A percentile compares a stretch with the other conserved stretches of the same genome.
Conservation (phyloP, 2,329 filamentous ascomycete genomes). For the Thielaviopsis ethacetica region DNA sequence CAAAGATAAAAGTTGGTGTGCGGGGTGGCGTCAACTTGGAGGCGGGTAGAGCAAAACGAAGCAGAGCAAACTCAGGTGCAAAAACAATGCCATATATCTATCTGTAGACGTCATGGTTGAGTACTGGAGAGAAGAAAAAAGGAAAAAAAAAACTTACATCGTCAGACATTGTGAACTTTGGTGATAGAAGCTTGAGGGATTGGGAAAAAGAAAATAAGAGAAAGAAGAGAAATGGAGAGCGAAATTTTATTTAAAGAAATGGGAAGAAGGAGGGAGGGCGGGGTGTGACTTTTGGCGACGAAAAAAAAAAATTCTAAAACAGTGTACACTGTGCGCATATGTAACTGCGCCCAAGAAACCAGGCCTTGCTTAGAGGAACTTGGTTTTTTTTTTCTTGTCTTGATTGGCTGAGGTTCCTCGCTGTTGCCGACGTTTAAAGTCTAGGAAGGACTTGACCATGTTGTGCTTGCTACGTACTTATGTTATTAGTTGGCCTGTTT, state of each 20-base stretch:
- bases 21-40: background rate
- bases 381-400: slow-evolving; percentile 2
- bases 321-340: slow-evolving; percentile 12
- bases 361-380: slow-evolving; percentile 1
- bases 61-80: background rate
- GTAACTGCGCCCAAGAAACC: slow-evolving; percentile 5
- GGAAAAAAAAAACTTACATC: slow-evolving; percentile 29
- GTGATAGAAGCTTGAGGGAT: slow-evolving; percentile 16
- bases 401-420: slow-evolving; percentile 6
- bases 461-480: background rate
- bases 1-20: background rate
- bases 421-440: background rate
- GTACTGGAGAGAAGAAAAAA: background rate
- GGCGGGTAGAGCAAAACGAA: background rate
- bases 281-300: slow-evolving; percentile 10
- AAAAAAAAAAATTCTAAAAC: slow-evolving; percentile 9
- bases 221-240: slow-evolving; percentile 13
- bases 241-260: slow-evolving; percentile 15
- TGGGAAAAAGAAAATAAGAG: slow-evolving; percentile 16
- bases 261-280: slow-evolving; percentile 16
- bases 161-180: slow-evolving; percentile 40
- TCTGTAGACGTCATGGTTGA: background rate
- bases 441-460: background rate
- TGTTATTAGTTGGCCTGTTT: background rate
- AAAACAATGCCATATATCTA: background rate